A percentile compares a stretch with the other conserved stretches of the same genome.
phyloP scores from a whole-genome alignment of 1,284 basidiomycete species.

The Inonotus obliquus region DNA sequence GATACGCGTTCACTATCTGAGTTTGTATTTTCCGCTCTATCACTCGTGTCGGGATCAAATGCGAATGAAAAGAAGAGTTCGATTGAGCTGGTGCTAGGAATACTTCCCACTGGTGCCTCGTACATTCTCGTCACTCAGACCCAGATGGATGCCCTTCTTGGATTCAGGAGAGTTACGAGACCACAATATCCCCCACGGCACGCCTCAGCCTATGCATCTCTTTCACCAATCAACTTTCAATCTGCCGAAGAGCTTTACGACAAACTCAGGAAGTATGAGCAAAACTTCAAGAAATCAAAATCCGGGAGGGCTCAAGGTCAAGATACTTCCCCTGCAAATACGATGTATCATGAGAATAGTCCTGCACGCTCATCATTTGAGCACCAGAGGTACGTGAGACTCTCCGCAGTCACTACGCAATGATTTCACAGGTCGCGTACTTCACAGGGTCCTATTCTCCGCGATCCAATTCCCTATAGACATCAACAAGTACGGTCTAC shows the following conservation, averaged over 20 bases:
- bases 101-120: slow-evolving; percentile 30
- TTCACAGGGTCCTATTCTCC: slow-evolving; percentile 15
- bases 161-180: slow-evolving; percentile 7
- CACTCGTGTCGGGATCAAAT: not conserved
- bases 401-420: not conserved
- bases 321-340: slow-evolving; percentile 30
- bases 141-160: slow-evolving; percentile 13
- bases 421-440: not conserved
- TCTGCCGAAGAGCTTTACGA: slow-evolving; percentile 22
- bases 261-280: slow-evolving; percentile 26
- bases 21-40: slow-evolving; percentile 2
- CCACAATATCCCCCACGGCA: slow-evolving; percentile 3
- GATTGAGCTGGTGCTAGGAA: slow-evolving; percentile 27
- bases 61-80: slow-evolving; percentile 13
- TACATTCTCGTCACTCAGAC: slow-evolving; percentile 28
- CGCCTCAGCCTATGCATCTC: slow-evolving; percentile 26
- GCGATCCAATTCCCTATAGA: slow-evolving; percentile 15
- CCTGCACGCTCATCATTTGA: slow-evolving; percentile 29
- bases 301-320: slow-evolving; percentile 22
- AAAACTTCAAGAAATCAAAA: slow-evolving; percentile 21
- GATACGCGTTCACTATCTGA: slow-evolving; percentile 15
- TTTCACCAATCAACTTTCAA: slow-evolving; percentile 32
- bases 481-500: slow-evolving; percentile 24
- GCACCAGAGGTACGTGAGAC: slow-evolving; percentile 27
- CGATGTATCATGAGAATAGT: slow-evolving; percentile 21